Conservation (phyloP, 805 yeast genomes). For the Teunomyces tritomae region DNA sequence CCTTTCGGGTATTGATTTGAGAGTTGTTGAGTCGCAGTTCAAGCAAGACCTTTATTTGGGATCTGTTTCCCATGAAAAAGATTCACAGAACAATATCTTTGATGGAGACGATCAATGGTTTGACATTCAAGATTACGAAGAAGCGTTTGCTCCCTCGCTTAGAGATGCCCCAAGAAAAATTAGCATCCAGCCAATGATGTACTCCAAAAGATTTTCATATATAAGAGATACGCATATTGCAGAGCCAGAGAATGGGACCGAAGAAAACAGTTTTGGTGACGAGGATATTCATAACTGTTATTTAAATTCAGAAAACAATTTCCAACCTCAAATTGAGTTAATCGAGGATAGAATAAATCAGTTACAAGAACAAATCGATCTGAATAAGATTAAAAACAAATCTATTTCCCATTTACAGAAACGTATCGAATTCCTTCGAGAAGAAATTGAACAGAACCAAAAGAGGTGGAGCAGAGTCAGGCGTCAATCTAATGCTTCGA, state of each 20-base stretch:
- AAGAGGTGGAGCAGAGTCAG: not conserved
- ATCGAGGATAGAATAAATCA: conserved; percentile 25
- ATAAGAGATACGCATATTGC: conserved; percentile 49
- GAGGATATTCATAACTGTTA: conserved; percentile 32
- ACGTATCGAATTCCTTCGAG: conserved; percentile 20
- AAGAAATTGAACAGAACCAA: conserved; percentile 4
- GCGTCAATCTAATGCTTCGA: not conserved
- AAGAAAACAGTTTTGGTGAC: conserved; percentile 17
- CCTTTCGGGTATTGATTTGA: conserved; percentile 54
- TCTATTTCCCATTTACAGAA: conserved; percentile 10
- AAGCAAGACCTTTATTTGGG: conserved; percentile 25
- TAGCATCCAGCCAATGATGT: conserved; percentile 58
- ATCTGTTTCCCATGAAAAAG: conserved; percentile 1
- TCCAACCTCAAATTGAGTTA: conserved; percentile 26
- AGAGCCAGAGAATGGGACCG: conserved; percentile 9
- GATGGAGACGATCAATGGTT: conserved; percentile 62
- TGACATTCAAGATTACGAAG: conserved; percentile 60
- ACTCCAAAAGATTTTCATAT: conserved; percentile 68
- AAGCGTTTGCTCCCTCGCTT: conserved; percentile 46
- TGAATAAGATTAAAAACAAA: conserved; percentile 8
- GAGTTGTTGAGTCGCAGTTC: conserved; percentile 53
- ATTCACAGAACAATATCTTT: conserved; percentile 32
- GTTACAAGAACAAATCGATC: conserved; percentile 17
- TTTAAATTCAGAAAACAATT: conserved; percentile 24
- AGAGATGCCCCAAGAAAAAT: conserved; percentile 39